phyloP scores from a whole-genome alignment of 306 rosid genomes.

The Pachyrhizus erosus region DNA sequence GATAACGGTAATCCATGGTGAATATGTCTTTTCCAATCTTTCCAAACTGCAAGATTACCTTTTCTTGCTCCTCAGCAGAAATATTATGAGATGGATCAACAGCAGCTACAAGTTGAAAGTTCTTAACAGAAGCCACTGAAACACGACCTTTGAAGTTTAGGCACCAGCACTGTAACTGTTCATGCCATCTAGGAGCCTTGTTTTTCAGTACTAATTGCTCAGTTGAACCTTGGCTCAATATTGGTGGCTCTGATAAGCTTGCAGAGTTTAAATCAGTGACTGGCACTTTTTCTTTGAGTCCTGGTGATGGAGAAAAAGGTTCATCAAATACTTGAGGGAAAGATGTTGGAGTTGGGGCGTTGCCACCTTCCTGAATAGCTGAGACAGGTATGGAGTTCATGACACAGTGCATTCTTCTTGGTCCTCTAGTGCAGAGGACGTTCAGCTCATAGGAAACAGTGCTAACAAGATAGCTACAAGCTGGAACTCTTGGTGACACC shows the following conservation, averaged over 20 bases:
- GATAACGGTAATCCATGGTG: conserved; percentile 92
- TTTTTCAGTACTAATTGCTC: conserved; percentile 70
- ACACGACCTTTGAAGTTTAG: conserved; percentile 87
- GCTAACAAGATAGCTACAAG: conserved; percentile 65
- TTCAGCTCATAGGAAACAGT: conserved; percentile 68
- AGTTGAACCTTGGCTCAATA: conserved; percentile 39
- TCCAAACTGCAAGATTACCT: conserved; percentile 83
- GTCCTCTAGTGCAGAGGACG: conserved; percentile 74
- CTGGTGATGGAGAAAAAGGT: conserved; percentile 46
- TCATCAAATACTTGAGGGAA: conserved; percentile 50
- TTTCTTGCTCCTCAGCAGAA: conserved; percentile 74
- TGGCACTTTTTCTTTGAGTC: conserved; percentile 54
- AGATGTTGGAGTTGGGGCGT: conserved; percentile 69
- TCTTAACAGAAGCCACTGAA: conserved; percentile 90
- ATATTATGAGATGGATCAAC: conserved; percentile 70
- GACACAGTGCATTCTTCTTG: conserved; percentile 76
- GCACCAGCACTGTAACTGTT: conserved; percentile 92
- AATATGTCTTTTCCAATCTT: conserved; percentile 90
- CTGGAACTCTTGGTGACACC: conserved; percentile 77
- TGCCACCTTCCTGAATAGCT: conserved; percentile 80
- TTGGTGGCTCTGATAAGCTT: conserved; percentile 37
- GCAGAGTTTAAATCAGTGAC: conserved; percentile 45
- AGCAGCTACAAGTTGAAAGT: conserved; percentile 85
- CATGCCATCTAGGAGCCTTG: conserved; percentile 95
- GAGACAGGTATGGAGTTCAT: conserved; percentile 74